Evolutionary conservation across 2,329 filamentous ascomycete species (phyloP), one percentile per base, ranked within the genome.

Genomic region (Seiridium unicorne): DNA sequence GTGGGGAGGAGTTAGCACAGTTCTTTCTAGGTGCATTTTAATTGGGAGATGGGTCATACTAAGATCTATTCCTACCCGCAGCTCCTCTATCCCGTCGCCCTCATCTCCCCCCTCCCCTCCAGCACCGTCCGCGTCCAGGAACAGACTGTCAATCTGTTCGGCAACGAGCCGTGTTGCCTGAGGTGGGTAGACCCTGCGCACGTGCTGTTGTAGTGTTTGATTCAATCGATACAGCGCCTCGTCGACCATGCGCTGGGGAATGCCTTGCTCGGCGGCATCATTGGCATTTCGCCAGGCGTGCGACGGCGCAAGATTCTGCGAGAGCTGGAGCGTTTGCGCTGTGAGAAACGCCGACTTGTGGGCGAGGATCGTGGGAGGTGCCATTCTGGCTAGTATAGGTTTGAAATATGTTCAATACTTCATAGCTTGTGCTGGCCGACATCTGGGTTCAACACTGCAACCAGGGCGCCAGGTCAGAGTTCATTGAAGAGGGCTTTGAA

Each of bases 161-260:
- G 89, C 88, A 18, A 92, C 83, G 67, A 90, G 87, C 42, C 89
- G 83, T 56, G 83, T 85, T n/a, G 89, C 87, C 66, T 89, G 87
- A 0, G 87, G 83, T 13, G 86, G 82, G 70, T 91, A 91, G 4
- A 86, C 86, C 59, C 86, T 82, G 42, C 84, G 84, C 36, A 82
- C 82, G 70, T 92, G 89, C 65, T 89, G 86, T 64, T 84, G 82
- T 11, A 91, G 74, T 13, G 80, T 75, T 61, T 86, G 82, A 69
- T 90, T 90, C 10, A 90, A 77, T 46, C 80, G 80, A 64, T 78
- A 76, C 4, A 89, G 70, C 10, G 80, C 84, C 62, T 88, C 84
- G 65, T 87, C 82, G 59, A 89, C 74, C 26, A 78, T 73, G 60
- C 79, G 80, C 31, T 80, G 76, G 11, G 78, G 66, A 69, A 53